These are phyloP conservation scores for Oryza longistaminata DNA, from an alignment of 176 grass and related monocot species.

Conservation along the genomic window DNA sequence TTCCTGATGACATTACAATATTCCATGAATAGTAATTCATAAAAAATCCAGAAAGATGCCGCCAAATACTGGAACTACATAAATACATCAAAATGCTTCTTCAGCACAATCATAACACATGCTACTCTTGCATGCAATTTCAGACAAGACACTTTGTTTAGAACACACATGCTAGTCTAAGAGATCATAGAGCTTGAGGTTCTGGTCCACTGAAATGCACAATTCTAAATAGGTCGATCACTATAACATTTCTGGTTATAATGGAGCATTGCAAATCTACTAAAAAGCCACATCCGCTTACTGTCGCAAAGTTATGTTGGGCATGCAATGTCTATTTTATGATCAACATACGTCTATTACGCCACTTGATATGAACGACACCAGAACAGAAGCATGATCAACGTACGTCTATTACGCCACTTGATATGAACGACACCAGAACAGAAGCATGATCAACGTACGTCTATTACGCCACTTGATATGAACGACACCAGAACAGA, in stretches of 20 bases:
- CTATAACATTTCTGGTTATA: neutral
- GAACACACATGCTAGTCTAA: neutral
- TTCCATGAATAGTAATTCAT: neutral
- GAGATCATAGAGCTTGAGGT: neutral
- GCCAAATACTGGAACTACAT: neutral
- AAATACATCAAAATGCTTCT: constrained; percentile 7
- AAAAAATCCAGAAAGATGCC: constrained; percentile 5
- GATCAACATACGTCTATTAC: neutral
- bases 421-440: neutral
- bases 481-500: neutral
- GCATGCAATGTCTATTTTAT: neutral
- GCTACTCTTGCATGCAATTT: neutral
- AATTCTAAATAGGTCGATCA: neutral
- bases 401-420: neutral
- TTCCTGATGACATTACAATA: neutral
- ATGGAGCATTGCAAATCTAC: neutral
- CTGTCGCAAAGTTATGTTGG: neutral
- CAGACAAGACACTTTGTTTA: neutral
- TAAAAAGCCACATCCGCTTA: neutral
- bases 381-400: neutral
- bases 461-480: neutral
- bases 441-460: neutral
- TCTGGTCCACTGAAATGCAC: neutral
- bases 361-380: neutral
- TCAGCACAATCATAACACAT: neutral